Evolutionary conservation across 495 filamentous ascomycete genomes (phyloP).

Genomic region (Antarctomyces pellizariae): DNA sequence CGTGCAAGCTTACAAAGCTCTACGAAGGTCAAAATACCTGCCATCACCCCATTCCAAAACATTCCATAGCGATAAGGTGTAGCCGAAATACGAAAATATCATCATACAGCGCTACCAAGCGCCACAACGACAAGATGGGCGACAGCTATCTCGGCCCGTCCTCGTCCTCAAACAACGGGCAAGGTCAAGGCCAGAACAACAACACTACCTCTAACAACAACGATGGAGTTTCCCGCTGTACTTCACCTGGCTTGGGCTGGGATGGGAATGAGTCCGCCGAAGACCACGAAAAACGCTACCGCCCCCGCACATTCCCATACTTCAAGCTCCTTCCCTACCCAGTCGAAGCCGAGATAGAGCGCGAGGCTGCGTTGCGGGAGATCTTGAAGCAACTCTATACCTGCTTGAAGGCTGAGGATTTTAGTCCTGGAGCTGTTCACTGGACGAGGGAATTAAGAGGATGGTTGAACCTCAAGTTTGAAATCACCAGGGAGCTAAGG

Average conservation of each 20-base stretch:
- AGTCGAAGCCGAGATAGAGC: constrained; percentile 50
- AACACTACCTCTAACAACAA: no score
- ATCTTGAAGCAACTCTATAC: constrained; percentile 86
- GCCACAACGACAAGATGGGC: no score
- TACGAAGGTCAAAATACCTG: no score
- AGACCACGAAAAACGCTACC: constrained; percentile 32
- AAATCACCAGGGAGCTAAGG: constrained; percentile 61
- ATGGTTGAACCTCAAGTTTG: constrained; percentile 93
- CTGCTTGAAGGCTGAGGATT: constrained; percentile 76
- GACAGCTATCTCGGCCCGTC: no score
- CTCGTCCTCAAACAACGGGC: no score
- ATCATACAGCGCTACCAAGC: no score
- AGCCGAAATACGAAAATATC: no score
- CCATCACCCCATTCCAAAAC: no score
- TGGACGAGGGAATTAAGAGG: constrained; percentile 92
- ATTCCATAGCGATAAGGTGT: no score
- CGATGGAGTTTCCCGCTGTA: constrained; percentile 12
- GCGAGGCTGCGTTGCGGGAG: constrained; percentile 51
- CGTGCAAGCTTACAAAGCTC: no score
- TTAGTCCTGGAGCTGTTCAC: constrained; percentile 76
- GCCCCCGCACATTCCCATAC: constrained; percentile 83
- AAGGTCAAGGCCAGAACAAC: no score
- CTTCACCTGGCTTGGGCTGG: constrained; percentile 11
- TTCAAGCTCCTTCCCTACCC: constrained; percentile 69
- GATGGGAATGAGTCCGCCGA: constrained; percentile 5